A percentile compares a stretch with the other conserved stretches of the same genome.
Evolutionary conservation across 2,329 filamentous ascomycete species (phyloP).

Genomic region (Botrytis elliptica): DNA sequence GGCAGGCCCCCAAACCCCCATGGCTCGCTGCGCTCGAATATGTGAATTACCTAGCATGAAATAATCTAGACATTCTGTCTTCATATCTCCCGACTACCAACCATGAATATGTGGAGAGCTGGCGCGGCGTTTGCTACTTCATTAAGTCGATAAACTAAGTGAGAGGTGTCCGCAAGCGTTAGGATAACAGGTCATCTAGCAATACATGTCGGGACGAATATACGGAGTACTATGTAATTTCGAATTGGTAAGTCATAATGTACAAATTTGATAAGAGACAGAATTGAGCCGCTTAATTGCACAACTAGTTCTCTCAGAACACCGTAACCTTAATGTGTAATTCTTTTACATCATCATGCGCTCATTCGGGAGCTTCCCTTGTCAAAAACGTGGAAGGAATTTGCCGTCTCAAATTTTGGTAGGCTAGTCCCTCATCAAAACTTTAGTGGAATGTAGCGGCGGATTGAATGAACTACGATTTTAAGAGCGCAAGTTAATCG

Average conservation of each 20-base stretch:
- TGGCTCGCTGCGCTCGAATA: neutral
- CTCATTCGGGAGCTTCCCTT: neutral
- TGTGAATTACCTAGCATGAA: too few species aligned
- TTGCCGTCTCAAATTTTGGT: neutral
- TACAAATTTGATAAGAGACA: neutral
- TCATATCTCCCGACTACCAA: neutral
- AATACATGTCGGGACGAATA: neutral
- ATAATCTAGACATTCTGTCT: neutral
- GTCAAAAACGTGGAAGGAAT: conserved; percentile 5
- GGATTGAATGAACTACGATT: neutral
- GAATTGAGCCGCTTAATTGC: neutral
- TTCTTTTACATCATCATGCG: conserved; percentile 3
- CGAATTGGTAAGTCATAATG: neutral
- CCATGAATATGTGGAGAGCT: too few species aligned
- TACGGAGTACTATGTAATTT: neutral
- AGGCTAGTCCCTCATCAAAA: neutral
- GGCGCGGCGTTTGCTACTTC: neutral
- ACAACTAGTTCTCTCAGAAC: neutral
- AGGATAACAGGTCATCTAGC: neutral
- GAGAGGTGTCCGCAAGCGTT: too few species aligned
- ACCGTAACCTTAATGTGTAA: conserved; percentile 9
- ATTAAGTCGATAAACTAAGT: too few species aligned
- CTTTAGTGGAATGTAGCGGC: neutral
- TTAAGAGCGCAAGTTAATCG: neutral
- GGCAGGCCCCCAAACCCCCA: neutral